Percentiles rank a stretch among this genome's conserved stretches.
phyloP scores from a whole-genome alignment of 768 basidiomycete genomes.

The Mycena indigotica region DNA sequence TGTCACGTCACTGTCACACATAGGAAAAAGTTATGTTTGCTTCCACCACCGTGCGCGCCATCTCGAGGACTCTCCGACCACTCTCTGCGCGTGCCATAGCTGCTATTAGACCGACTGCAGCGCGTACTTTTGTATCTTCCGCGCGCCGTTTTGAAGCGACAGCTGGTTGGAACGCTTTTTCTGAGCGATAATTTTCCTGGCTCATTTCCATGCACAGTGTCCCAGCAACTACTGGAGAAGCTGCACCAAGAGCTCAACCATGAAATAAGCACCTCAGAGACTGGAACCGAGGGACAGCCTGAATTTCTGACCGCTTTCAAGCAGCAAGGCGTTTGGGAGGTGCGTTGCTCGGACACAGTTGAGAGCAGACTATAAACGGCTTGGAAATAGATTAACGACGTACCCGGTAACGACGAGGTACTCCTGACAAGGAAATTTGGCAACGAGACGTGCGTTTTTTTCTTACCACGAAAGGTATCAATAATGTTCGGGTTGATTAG shows the following conservation, averaged over 20 bases:
- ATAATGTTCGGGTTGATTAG: constrained; percentile 39
- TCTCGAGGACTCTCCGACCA: neutral
- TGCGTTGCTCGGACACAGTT: constrained; percentile 36
- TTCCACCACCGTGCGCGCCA: neutral
- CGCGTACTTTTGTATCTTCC: neutral
- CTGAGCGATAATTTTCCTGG: neutral
- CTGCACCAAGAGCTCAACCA: constrained; percentile 82
- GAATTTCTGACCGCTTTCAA: constrained; percentile 80
- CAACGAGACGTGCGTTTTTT: constrained; percentile 73
- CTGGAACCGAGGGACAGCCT: constrained; percentile 48
- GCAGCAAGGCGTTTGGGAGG: constrained; percentile 75
- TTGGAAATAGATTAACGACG: constrained; percentile 64
- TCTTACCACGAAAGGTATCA: neutral
- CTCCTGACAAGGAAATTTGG: constrained; percentile 79
- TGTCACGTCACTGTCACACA: no score
- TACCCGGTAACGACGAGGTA: constrained; percentile 78
- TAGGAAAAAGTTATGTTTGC: no score
- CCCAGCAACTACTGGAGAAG: constrained; percentile 71
- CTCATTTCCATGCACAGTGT: constrained; percentile 35
- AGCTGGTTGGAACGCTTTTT: neutral
- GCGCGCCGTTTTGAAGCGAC: neutral
- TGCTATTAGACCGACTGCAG: neutral
- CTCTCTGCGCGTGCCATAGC: no score
- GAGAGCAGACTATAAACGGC: neutral
- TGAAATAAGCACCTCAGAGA: constrained; percentile 55